Conservation (phyloP, 2,329 filamentous ascomycete species). For the Nigrograna mackinnonii region DNA sequence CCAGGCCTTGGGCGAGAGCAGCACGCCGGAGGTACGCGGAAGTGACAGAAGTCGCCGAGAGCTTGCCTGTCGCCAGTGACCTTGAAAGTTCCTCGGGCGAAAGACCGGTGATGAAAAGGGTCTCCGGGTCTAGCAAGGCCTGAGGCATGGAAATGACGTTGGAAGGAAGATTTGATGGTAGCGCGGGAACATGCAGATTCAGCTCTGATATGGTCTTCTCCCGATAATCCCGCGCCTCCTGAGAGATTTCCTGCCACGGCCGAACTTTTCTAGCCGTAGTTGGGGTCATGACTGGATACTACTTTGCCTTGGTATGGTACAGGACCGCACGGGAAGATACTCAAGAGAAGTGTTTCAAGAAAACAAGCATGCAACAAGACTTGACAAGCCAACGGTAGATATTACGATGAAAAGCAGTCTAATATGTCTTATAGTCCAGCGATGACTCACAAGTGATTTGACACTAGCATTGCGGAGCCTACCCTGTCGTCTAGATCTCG, state of each 20-base stretch:
- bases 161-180: slow-evolving; percentile 23
- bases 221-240: slow-evolving; percentile 29
- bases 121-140: slow-evolving; percentile 13
- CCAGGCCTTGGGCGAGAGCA: slow-evolving; percentile 27
- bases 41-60: slow-evolving; percentile 27
- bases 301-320: too few species aligned
- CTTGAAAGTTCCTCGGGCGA: slow-evolving; percentile 21
- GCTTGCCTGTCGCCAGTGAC: slow-evolving; percentile 17
- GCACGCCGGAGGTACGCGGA: slow-evolving; percentile 27
- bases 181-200: slow-evolving; percentile 15
- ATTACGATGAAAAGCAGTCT: too few species aligned
- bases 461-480: too few species aligned
- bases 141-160: slow-evolving; percentile 20
- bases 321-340: too few species aligned
- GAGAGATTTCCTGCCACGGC: slow-evolving; percentile 30
- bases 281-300: too few species aligned
- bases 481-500: too few species aligned
- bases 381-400: too few species aligned
- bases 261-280: too few species aligned
- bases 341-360: too few species aligned
- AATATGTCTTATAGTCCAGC: too few species aligned
- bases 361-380: too few species aligned
- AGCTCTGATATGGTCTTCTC: slow-evolving; percentile 24
- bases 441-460: too few species aligned
- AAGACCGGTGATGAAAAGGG: slow-evolving; percentile 21